phyloP scores from a whole-genome alignment of 2,329 filamentous ascomycete genomes.

The Penicillium sp. region DNA sequence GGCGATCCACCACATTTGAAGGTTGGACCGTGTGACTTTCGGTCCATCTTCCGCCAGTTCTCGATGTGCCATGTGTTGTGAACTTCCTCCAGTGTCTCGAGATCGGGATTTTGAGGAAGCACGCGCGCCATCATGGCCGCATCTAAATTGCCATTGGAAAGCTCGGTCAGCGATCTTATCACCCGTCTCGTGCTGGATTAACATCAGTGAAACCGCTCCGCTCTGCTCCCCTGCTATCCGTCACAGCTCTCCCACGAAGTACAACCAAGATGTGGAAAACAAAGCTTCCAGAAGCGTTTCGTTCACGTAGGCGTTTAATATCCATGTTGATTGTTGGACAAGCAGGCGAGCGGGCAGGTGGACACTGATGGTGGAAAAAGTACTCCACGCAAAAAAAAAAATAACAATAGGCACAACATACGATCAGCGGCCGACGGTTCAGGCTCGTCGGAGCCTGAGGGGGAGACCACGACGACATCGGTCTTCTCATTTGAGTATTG shows the following conservation, averaged over 20 bases:
- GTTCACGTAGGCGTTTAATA: no score
- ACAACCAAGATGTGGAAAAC: no score
- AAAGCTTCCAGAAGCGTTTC: no score
- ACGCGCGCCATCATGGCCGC: conserved; percentile 80
- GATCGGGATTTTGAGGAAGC: conserved; percentile 69
- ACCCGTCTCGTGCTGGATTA: neutral
- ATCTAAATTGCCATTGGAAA: conserved; percentile 44
- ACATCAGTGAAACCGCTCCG: neutral
- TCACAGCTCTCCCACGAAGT: no score
- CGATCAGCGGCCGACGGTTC: conserved; percentile 56
- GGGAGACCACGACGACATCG: conserved; percentile 57
- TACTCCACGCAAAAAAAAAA: neutral
- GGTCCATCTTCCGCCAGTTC: conserved; percentile 68
- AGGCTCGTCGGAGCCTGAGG: conserved; percentile 53
- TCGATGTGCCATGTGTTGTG: conserved; percentile 82
- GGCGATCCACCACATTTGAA: conserved; percentile 83
- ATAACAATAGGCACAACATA: conserved; percentile 27
- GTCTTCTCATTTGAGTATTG: conserved; percentile 58
- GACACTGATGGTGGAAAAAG: conserved; percentile 3
- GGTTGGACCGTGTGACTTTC: conserved; percentile 79
- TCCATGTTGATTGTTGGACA: no score
- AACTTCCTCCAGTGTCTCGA: conserved; percentile 70
- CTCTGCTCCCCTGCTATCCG: no score
- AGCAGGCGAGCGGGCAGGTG: neutral
- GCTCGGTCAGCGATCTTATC: conserved; percentile 7